Conservation (phyloP, 75 land plant species). For the Cunninghamia lanceolata region DNA sequence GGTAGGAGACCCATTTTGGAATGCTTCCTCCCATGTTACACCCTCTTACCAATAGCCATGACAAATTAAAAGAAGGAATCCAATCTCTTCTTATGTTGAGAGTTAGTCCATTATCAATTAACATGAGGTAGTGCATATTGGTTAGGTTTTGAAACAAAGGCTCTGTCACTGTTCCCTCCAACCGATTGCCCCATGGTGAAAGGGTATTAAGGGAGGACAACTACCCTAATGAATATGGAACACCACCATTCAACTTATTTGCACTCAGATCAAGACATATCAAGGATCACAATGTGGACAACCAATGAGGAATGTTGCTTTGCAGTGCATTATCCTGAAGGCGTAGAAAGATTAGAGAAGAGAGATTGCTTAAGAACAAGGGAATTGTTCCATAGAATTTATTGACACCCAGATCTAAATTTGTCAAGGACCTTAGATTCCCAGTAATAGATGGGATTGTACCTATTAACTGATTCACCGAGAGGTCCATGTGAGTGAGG, state of each 20-base stretch:
- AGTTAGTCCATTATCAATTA: neutral
- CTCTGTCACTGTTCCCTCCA: neutral
- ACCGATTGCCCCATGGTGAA: neutral
- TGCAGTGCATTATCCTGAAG: conserved; percentile 31
- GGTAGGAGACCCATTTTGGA: neutral
- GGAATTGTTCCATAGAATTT: conserved; percentile 20
- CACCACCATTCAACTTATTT: conserved; percentile 27
- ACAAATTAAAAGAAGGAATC: neutral
- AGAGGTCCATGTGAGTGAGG: neutral
- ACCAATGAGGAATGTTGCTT: conserved; percentile 12
- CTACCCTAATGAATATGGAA: conserved; percentile 19
- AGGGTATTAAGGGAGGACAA: conserved; percentile 17
- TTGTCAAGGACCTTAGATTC: neutral
- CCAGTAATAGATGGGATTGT: neutral
- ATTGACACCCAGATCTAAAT: neutral
- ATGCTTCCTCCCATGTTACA: neutral
- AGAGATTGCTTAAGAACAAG: conserved; percentile 6
- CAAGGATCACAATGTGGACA: neutral
- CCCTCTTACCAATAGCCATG: neutral
- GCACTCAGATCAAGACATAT: conserved; percentile 13
- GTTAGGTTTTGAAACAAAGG: neutral
- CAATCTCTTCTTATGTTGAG: neutral
- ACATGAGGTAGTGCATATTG: neutral
- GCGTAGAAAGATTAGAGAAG: conserved; percentile 10
- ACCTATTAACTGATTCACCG: neutral